Evolutionary conservation across 2,329 filamentous ascomycete species (phyloP).

Genomic region (Phialocephala sp.): DNA sequence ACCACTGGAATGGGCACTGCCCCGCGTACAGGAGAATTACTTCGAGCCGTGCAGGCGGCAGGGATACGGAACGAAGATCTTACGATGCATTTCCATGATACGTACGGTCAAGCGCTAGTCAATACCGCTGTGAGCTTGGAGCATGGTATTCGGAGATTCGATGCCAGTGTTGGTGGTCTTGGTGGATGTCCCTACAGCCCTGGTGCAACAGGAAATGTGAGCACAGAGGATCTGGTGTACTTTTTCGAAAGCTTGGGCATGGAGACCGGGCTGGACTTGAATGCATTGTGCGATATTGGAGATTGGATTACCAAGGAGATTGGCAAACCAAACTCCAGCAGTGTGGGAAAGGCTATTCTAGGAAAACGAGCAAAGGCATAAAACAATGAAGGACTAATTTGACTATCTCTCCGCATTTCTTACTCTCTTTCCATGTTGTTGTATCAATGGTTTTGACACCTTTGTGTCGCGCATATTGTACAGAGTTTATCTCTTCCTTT

Average conservation of each 20-base stretch:
- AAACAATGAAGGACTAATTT: not conserved
- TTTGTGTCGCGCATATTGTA: too few relatives aligned
- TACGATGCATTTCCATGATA: conserved; percentile 88
- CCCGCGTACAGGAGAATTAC: conserved; percentile 68
- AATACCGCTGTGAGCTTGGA: conserved; percentile 80
- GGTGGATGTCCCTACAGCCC: conserved; percentile 87
- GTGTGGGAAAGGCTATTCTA: conserved; percentile 55
- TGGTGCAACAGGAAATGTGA: conserved; percentile 85
- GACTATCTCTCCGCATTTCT: not conserved
- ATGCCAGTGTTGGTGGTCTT: conserved; percentile 78
- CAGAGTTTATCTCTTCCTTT: too few relatives aligned
- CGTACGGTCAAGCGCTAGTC: conserved; percentile 83
- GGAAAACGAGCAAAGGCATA: conserved; percentile 15
- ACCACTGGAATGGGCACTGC: conserved; percentile 90
- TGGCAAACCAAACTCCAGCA: conserved; percentile 66
- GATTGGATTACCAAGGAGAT: conserved; percentile 72
- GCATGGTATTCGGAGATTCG: conserved; percentile 79
- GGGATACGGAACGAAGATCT: conserved; percentile 73
- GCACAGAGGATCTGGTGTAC: conserved; percentile 84
- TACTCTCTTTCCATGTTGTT: too few relatives aligned
- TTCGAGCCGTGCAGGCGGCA: conserved; percentile 68
- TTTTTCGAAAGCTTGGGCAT: conserved; percentile 76
- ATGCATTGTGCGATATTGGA: conserved; percentile 70
- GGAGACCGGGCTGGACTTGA: conserved; percentile 73
- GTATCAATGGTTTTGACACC: too few relatives aligned